Evolutionary conservation across 1,284 basidiomycete species (phyloP), one percentile per base, ranked within the genome.

Genomic region (Wolfiporia cocos): DNA sequence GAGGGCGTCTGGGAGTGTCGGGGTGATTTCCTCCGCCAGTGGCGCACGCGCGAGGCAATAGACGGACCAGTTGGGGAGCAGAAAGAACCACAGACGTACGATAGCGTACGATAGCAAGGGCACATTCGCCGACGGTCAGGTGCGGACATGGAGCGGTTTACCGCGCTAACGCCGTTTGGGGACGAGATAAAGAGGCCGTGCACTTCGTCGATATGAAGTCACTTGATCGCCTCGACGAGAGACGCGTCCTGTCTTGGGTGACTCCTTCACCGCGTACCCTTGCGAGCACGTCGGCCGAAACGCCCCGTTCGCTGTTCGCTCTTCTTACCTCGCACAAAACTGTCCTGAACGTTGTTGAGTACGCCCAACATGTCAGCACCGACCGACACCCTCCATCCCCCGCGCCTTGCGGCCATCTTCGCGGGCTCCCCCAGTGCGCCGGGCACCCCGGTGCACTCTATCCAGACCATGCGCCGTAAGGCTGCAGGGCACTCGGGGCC

Each of bases 381-480:
- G n/a, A 31, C 39, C 15, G n/a, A 39, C 30, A 26, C 68, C 5
- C 71, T 89, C 41, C 85, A 88, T 48, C 85, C 86, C 19, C 77
- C 85, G 38, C 71, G 86, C 53, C 71, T 89, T 29, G 76, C 84
- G 10, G 64, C 77, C 50, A 82, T 81, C 44, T 87, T 87, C 53
- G 73, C 77, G 43, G 69, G 65, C 44, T 75, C 84, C 35, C 86
- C 87, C 51, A 86, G 82, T 59, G 77, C 74, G 9, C 85, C 86
- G 1, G 75, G 86, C 49, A 90, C 86, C 0, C 86, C 87, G 3
- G 85, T 90, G 44, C 83, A 84, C 63, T 93, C 86, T 51, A 94
- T 96, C 58, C 81, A 91, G 63, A 86, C 87, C 29, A 87, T 96
- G 75, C 80, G 92, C 54, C 81, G 91, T 58, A 94, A 92, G 71